Base-by-base conservation (phyloP, 148 eudicot species). In the Rheum nobile region DNA sequence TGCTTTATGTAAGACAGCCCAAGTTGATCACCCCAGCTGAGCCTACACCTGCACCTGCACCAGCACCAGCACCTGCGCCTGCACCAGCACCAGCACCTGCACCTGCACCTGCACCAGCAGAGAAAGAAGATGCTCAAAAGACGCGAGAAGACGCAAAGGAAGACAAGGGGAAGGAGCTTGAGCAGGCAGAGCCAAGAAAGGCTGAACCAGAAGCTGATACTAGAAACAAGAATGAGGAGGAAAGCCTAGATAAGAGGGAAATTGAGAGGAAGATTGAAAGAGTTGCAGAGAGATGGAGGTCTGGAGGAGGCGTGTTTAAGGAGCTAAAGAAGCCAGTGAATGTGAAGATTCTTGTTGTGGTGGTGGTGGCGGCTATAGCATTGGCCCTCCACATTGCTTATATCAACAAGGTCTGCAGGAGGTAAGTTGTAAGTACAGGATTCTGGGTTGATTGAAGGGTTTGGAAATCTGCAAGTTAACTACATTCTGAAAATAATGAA, bases 31-130 rank as follows among this genome's bases (percentile, higher is more conserved):
- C 59, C 68, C 76, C 76, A n/a, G 69, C 69, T 34, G 42, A 47
- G 41, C 75, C 54, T 11, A 41, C 44, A 46, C 72, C 72, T 44
- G 67, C 73, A 54, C 74, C 79, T 32, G 72, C 73, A 21, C 75
- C 72, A 14, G 43, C 71, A 32, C 79, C 46, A 17, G 63, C 10
- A 22, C 65, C 50, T 12, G 39, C 19, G 11, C 59, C 37, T 0
- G 24, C 59, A n/a, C 31, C 63, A 3, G 63, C 63, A 55, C 46
- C 75, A 63, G 31, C 57, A 47, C 71, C 21, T 11, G 67, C 67
- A 11, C 72, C 74, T 43, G 71, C 75, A 52, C 77, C 82, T 48
- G 68, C 73, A 52, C 77, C 79, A 39, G 68, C 73, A 19, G 50
- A 41, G 46, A 75, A 71, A 71, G 57, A 75, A 3, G 68, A 24